Evolutionary conservation across 1,284 basidiomycete genomes (phyloP), one percentile per base, ranked within the genome.

Genomic region (Puccinia coronata): DNA sequence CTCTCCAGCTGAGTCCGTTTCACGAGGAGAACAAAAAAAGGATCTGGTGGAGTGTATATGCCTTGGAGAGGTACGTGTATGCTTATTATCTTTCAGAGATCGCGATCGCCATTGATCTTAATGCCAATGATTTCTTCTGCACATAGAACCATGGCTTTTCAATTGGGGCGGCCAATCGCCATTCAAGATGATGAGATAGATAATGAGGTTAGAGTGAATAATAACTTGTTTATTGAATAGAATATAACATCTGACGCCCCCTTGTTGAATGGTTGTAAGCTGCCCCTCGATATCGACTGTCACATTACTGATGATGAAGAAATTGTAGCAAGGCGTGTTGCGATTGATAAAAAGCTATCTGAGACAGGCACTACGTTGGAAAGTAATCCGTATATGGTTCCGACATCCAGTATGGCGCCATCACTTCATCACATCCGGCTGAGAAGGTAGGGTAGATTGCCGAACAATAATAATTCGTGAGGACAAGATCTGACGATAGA

Each of bases 221-320:
- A 11, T 34, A 11, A 77, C 2, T 55, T n/a, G 14, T 55, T 34
- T 34, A 23, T 49, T 49, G 47, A 47, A n/a, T 25, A 34, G 6
- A 12, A 23, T 43, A 9, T 31, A 25, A 28, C 16, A 49, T 70
- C 47, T 70, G 25, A 51, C 61, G 34, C 23, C 23, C 12, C 11
- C 8, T 41, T 34, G 18, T 53, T 28, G 31, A 25, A 39, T 41
- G 25, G 39, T 53, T 36, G 18, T n/a, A 65, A 79, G 76, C 51
- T 79, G n/a, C 76, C 76, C 28, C 67, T 79, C n/a, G 76, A 79
- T 59, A 79, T 79, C 39, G 76, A 79, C 36, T 79, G 76, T 59
- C 49, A 57, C n/a, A 53, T 79, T 9, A 70, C 76, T n/a, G 67
- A 79, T 59, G 31, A 31, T 41, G 51, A 79, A 67, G 20, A 69